Percentiles rank a stretch among this genome's conserved stretches.
Conservation (phyloP, 2,329 filamentous ascomycete genomes). For the Penicillium expansum region DNA sequence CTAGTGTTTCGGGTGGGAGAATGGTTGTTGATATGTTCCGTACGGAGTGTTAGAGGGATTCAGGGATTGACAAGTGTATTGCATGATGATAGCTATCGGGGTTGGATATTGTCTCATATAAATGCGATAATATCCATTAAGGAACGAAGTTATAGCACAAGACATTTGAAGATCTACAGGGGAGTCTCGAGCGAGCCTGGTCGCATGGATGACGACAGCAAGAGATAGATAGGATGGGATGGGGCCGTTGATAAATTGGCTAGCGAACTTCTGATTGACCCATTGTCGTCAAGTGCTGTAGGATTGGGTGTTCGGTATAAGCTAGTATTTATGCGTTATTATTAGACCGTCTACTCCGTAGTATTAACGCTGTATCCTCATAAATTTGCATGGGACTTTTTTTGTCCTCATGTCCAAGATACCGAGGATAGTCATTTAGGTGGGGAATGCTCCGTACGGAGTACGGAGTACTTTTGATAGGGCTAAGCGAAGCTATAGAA, state of each 20-base stretch:
- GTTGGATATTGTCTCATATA: neutral
- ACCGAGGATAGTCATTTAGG: neutral
- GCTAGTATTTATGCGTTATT: slow-evolving; percentile 7
- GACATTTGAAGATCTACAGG: slow-evolving; percentile 14
- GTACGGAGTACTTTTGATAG: neutral
- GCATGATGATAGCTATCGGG: neutral
- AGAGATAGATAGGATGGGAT: slow-evolving; percentile 13
- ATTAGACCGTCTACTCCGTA: neutral
- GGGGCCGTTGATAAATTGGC: slow-evolving; percentile 9
- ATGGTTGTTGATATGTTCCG: neutral
- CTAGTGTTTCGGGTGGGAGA: neutral
- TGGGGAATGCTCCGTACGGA: too few species aligned
- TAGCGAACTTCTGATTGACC: neutral
- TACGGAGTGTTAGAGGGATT: neutral
- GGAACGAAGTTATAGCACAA: neutral
- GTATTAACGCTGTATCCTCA: neutral
- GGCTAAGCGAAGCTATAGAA: neutral
- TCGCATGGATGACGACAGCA: slow-evolving; percentile 18
- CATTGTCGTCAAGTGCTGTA: neutral
- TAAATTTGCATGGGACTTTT: neutral
- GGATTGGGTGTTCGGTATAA: neutral
- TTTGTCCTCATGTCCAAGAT: neutral
- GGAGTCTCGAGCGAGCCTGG: slow-evolving; percentile 11
- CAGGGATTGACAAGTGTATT: neutral
- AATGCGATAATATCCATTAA: neutral